phyloP scores from a whole-genome alignment of 2,329 filamentous ascomycete genomes.

The Ascochyta fabae region DNA sequence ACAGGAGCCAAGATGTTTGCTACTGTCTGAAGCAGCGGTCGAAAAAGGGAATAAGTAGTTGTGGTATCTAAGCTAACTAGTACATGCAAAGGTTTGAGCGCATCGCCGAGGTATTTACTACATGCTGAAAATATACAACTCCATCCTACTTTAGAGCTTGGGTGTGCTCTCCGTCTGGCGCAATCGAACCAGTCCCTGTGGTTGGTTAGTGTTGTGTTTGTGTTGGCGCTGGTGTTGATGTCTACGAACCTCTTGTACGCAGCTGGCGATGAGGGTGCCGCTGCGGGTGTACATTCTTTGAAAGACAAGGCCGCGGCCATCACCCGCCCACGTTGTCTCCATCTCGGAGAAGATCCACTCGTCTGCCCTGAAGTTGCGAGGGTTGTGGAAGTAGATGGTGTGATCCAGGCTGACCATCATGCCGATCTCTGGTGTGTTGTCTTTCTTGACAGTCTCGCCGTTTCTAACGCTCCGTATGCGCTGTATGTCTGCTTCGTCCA shows the following conservation, averaged over 20 bases:
- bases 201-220: neutral
- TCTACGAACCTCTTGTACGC: slow-evolving; percentile 72
- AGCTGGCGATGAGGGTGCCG: slow-evolving; percentile 77
- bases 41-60: neutral
- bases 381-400: slow-evolving; percentile 62
- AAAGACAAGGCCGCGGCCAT: slow-evolving; percentile 76
- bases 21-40: neutral
- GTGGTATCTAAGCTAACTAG: slow-evolving; percentile 12
- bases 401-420: slow-evolving; percentile 88
- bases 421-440: slow-evolving; percentile 66
- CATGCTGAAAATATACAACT: neutral
- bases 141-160: slow-evolving; percentile 4
- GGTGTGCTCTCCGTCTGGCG: slow-evolving; percentile 16
- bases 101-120: neutral
- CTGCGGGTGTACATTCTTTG: slow-evolving; percentile 76
- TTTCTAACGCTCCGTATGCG: slow-evolving; percentile 44
- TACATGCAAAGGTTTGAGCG: neutral
- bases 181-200: slow-evolving; percentile 18
- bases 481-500: slow-evolving; percentile 61
- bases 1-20: neutral
- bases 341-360: slow-evolving; percentile 84
- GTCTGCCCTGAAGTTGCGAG: slow-evolving; percentile 58
- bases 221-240: neutral
- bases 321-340: slow-evolving; percentile 80
- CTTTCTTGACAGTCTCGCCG: slow-evolving; percentile 54